phyloP scores from a whole-genome alignment of 176 grass and related monocot genomes.

The Eragrostis nindensis region DNA sequence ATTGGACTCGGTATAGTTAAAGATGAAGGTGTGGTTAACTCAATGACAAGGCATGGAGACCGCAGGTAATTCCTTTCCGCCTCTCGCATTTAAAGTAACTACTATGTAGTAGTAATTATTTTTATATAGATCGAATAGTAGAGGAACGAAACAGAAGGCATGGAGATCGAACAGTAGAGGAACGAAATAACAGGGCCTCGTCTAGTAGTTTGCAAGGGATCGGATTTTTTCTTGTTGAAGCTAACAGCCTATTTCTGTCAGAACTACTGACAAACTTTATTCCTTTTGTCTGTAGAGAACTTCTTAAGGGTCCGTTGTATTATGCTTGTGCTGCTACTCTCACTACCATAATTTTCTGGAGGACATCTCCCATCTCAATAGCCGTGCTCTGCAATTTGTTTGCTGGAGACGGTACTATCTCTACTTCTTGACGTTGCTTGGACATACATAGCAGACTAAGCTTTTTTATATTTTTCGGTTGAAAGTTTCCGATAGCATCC shows the following conservation, averaged over 20 bases:
- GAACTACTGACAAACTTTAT: not conserved
- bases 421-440: not conserved
- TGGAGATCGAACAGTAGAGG: too few species aligned
- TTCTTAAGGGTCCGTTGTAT: conserved; percentile 84
- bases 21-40: conserved; percentile 85
- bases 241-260: not conserved
- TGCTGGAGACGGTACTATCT: conserved; percentile 76
- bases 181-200: too few species aligned
- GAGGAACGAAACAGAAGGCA: too few species aligned
- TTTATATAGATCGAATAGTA: too few species aligned
- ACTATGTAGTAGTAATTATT: not conserved
- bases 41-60: conserved; percentile 78
- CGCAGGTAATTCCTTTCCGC: conserved; percentile 45
- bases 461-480: not conserved
- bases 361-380: conserved; percentile 79
- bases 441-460: not conserved
- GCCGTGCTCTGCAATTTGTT: conserved; percentile 83
- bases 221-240: not conserved
- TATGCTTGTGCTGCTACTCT: conserved; percentile 78
- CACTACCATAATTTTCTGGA: conserved; percentile 71
- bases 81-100: not conserved
- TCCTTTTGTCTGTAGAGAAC: conserved; percentile 52
- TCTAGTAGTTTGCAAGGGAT: not conserved
- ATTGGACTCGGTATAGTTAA: conserved; percentile 71
- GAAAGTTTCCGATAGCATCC: not conserved